These are phyloP conservation scores for Ceratocystis colombiana DNA, from an alignment of 2,329 filamentous ascomycete species.

Conservation along the genomic window DNA sequence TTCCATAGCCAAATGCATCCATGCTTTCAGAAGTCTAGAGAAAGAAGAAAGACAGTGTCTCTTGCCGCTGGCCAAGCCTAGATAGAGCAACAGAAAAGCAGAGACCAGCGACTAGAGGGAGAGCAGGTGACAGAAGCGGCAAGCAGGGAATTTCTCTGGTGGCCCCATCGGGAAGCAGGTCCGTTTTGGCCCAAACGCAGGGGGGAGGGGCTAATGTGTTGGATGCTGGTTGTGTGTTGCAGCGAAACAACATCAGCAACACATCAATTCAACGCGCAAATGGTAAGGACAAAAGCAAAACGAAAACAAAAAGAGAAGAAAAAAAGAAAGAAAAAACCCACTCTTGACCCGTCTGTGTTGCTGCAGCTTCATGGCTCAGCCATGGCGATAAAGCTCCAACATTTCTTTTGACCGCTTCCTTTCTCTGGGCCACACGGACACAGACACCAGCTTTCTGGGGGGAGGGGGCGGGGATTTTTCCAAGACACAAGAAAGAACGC, in stretches of 20 bases:
- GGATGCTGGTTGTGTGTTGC: conserved; percentile 4
- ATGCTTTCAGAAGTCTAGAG: background rate
- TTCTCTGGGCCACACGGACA: conserved; percentile 2
- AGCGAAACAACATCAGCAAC: background rate
- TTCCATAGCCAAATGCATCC: background rate
- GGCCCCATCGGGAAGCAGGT: background rate
- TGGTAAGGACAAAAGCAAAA: background rate
- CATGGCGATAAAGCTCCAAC: background rate
- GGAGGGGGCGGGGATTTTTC: background rate
- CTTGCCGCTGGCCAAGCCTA: too few species aligned
- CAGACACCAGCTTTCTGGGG: background rate
- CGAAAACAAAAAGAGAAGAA: background rate
- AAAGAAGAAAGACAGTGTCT: too few species aligned
- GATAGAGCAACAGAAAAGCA: too few species aligned
- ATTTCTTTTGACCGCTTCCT: conserved; percentile 12
- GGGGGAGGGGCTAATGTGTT: conserved; percentile 12
- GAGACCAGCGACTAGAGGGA: background rate
- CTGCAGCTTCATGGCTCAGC: background rate
- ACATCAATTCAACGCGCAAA: background rate
- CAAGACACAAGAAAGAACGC: background rate
- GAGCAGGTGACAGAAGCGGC: conserved; percentile 17
- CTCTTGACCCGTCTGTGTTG: background rate
- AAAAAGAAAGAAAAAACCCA: background rate
- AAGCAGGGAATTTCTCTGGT: conserved; percentile 9
- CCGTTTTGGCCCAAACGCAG: conserved; percentile 8